Base-by-base conservation (phyloP, 345 rosid species). In the Syzygium grande region DNA sequence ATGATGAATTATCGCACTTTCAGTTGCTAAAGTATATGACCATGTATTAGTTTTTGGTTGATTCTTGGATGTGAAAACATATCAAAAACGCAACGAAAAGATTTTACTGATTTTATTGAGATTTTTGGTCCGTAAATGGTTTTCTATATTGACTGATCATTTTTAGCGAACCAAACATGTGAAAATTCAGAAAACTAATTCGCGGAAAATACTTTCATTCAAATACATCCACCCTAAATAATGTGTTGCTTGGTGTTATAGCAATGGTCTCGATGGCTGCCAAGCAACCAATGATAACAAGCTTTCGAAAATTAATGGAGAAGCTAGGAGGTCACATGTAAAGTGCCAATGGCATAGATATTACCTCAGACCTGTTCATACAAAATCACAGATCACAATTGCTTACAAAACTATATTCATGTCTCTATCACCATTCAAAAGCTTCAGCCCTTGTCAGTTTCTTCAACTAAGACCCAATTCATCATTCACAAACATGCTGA, bases 151-250 rank as follows among this genome's bases (percentile, higher is more conserved):
- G 10, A n/a, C 38, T 2, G 38, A 63, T n/a, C 38, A n/a, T 14
- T 63, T 63, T 29, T 10, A 63, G 38, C 6, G 16, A n/a, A n/a
- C 34, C 1, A 1, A 16, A 61, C 0, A 2, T 7, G 9, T 5
- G 34, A 61, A 61, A 61, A 3, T n/a, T 61, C 29, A 29, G 16
- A 61, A n/a, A 61, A 61, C 34, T 59, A 59, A 59, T 58, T 56
- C 29, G 25, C 0, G 0, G 30, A 58, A 59, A 59, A 21, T 55
- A 11, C 27, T 55, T 55, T 54, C 23, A 3, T 4, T 55, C 59
- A 55, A 21, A 55, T 25, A 22, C 11, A 25, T 25, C 59, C 25
- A 0, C 23, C 59, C 59, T 55, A 21, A 55, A 21, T 1, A 7
- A 54, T 54, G 56, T 6, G 56, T 19, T 54, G 3, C 7, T 54